phyloP scores from a whole-genome alignment of 139 green algal species.

The Chlamydomonas sp. region DNA sequence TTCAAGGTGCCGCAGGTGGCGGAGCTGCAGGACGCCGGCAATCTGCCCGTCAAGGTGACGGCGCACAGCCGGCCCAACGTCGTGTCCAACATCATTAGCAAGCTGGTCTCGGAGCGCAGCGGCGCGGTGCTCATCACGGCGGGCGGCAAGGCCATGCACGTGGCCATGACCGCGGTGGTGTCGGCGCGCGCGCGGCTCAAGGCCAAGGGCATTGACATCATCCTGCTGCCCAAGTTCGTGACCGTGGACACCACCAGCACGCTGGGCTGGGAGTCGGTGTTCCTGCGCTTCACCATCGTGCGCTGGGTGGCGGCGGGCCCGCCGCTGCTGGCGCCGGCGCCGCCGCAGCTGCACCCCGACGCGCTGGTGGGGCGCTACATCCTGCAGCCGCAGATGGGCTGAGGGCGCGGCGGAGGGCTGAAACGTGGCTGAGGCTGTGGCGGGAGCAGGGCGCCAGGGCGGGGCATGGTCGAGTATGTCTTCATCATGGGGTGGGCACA shows the following conservation, averaged over 20 bases:
- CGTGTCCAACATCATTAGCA: constrained; percentile 58
- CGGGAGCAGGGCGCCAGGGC: too few species aligned
- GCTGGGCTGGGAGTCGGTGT: constrained; percentile 59
- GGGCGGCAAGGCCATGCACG: constrained; percentile 56
- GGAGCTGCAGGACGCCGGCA: constrained; percentile 34
- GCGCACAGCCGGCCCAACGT: constrained; percentile 54
- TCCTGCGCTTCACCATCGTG: constrained; percentile 58
- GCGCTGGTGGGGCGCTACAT: constrained; percentile 27
- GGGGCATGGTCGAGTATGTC: too few species aligned
- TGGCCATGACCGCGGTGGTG: constrained; percentile 56
- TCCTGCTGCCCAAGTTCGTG: constrained; percentile 55
- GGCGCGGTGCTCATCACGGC: constrained; percentile 56
- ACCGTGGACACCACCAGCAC: constrained; percentile 58
- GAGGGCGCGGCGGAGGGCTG: background rate
- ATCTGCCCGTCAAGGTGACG: constrained; percentile 56
- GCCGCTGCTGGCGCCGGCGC: background rate
- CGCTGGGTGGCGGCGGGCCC: constrained; percentile 18
- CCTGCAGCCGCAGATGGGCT: constrained; percentile 19
- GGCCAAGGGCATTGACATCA: constrained; percentile 40
- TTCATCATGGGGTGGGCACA: too few species aligned
- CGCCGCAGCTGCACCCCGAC: constrained; percentile 13
- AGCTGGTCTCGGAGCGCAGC: constrained; percentile 52
- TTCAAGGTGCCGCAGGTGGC: constrained; percentile 53
- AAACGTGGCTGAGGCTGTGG: too few species aligned
- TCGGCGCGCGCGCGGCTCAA: constrained; percentile 47